Evolutionary conservation across 1,284 basidiomycete genomes (phyloP).

Genomic region (Pseudozyma sp.): DNA sequence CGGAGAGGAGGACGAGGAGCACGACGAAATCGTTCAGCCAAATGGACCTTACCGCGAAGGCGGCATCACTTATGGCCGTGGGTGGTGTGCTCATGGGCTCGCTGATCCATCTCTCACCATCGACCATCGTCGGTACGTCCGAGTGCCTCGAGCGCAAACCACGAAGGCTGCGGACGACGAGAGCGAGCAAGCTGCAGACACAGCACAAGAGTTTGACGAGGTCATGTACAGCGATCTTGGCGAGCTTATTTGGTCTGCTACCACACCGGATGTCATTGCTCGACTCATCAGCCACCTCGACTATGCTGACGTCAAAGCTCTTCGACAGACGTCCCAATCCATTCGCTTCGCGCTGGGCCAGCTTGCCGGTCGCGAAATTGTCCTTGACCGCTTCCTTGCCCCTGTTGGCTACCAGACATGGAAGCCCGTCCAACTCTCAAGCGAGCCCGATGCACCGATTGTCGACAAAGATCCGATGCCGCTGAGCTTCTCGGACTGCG

Average conservation of each 20-base stretch:
- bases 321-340: constrained; percentile 57
- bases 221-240: constrained; percentile 56
- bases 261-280: constrained; percentile 54
- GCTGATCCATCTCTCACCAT: constrained; percentile 45
- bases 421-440: constrained; percentile 24
- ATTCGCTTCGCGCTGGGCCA: constrained; percentile 53
- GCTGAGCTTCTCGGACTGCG: constrained; percentile 58
- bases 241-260: constrained; percentile 57
- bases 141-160: constrained; percentile 8
- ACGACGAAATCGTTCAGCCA: constrained; percentile 42
- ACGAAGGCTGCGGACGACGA: background rate
- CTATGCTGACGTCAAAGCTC: constrained; percentile 60
- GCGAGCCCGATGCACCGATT: background rate
- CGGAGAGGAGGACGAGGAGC: constrained; percentile 6
- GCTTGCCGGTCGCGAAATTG: constrained; percentile 46
- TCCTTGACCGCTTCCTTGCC: constrained; percentile 62
- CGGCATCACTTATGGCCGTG: constrained; percentile 52
- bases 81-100: constrained; percentile 57
- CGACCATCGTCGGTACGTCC: constrained; percentile 42
- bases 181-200: background rate
- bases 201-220: constrained; percentile 25
- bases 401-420: constrained; percentile 60
- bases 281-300: constrained; percentile 57
- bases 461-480: constrained; percentile 57
- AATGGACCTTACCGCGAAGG: constrained; percentile 54